Conservation (phyloP, 2,329 filamentous ascomycete genomes). For the Cladosporium sp. region DNA sequence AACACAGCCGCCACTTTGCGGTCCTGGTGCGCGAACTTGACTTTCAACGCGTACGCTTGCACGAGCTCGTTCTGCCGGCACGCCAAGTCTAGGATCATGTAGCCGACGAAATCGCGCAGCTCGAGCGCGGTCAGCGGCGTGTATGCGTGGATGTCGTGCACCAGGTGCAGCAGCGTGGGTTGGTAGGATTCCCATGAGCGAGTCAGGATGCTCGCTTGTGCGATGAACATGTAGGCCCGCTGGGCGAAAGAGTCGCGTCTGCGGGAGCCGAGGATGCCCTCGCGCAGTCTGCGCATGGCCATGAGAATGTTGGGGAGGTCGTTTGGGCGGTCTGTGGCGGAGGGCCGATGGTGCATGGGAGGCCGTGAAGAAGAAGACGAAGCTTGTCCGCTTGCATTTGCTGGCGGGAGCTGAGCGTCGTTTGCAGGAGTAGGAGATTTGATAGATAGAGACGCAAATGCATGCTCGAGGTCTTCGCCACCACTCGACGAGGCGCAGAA, state of each 20-base stretch:
- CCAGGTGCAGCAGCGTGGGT: slow-evolving; percentile 77
- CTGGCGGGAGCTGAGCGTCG: not conserved
- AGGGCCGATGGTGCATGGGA: slow-evolving; percentile 29
- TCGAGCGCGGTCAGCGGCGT: slow-evolving; percentile 70
- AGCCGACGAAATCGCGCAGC: slow-evolving; percentile 75
- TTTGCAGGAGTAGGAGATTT: not conserved
- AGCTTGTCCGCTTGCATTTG: not conserved
- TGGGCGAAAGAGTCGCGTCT: slow-evolving; percentile 79
- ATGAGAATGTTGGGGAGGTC: slow-evolving; percentile 75
- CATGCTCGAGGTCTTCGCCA: slow-evolving; percentile 70
- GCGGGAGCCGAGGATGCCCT: slow-evolving; percentile 79
- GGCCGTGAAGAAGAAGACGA: slow-evolving; percentile 15
- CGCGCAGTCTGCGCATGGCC: slow-evolving; percentile 87
- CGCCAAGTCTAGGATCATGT: slow-evolving; percentile 83
- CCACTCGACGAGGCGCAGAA: slow-evolving; percentile 78
- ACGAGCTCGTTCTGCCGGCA: slow-evolving; percentile 77
- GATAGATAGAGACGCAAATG: slow-evolving; percentile 68
- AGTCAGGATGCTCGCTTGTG: slow-evolving; percentile 78
- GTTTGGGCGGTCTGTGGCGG: slow-evolving; percentile 51
- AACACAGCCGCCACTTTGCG: slow-evolving; percentile 70
- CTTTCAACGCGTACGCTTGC: slow-evolving; percentile 69
- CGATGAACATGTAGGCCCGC: slow-evolving; percentile 89
- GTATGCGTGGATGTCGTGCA: slow-evolving; percentile 68
- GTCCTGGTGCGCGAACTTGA: slow-evolving; percentile 63
- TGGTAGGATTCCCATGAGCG: slow-evolving; percentile 87